phyloP scores from a whole-genome alignment of 257 asterid species.

The Solanum chmielewskii region DNA sequence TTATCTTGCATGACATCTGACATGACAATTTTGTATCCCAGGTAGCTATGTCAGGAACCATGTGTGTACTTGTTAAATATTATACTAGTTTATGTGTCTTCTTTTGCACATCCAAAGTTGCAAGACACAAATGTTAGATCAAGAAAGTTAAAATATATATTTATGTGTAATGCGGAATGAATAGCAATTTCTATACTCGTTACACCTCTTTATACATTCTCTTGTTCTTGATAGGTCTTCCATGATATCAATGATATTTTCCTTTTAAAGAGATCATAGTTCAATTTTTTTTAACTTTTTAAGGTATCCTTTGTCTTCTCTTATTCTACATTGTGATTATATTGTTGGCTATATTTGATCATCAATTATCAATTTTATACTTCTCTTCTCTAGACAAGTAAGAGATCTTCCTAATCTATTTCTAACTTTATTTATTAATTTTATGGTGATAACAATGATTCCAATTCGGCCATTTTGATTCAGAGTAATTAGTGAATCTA shows the following conservation, averaged over 20 bases:
- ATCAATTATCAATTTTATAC: background rate
- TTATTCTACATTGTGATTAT: background rate
- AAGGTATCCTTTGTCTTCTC: background rate
- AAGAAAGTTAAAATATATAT: too few species aligned
- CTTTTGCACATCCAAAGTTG: background rate
- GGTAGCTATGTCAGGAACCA: background rate
- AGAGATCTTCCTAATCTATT: background rate
- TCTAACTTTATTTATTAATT: background rate
- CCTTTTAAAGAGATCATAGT: background rate
- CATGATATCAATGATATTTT: background rate
- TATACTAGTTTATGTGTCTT: background rate
- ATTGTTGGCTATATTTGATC: background rate
- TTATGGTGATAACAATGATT: background rate
- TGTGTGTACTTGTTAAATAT: background rate
- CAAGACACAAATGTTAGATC: background rate
- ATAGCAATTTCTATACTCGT: background rate
- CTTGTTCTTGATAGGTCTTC: background rate
- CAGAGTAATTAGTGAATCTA: background rate
- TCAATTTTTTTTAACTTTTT: background rate
- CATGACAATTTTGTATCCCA: background rate
- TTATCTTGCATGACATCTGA: background rate
- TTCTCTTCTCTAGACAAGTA: background rate
- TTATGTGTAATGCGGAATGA: background rate
- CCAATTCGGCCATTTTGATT: background rate
- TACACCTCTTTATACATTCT: background rate